Base-by-base conservation (phyloP, 2,329 filamentous ascomycete species). In the Botrytis galanthina region DNA sequence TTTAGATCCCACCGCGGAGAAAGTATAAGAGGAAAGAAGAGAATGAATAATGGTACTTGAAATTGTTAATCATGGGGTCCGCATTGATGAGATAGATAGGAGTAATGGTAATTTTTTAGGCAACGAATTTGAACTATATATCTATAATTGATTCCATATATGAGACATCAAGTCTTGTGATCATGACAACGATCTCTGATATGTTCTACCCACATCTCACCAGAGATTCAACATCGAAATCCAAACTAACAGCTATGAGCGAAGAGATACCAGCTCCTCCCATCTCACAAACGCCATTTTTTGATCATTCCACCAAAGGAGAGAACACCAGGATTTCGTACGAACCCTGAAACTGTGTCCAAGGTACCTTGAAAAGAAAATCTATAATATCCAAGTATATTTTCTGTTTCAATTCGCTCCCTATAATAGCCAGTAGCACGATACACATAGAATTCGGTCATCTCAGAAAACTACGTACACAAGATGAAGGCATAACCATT, bases 211-310 rank as follows among this genome's bases (percentile, higher is more conserved):
- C 7, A 8, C 29, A 20, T 10, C 18, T 59, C 18, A 14, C 26
- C n/a, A 18, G 14, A 5, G 3, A 7, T 7, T n/a, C 0, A 29
- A 0, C 12, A 29, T 16, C 1, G 0, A 3, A 29, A 54, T 8
- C 5, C 12, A 14, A 54, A 54, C 12, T 3, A 8, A 54, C 26
- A 14, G 2, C 51, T 3, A 54, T n/a, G 3, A 29, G 5, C 16
- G 3, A 59, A 59, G 3, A 5, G 2, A 35, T 2, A 18, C 0
- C 0, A 59, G 29, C 18, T 35, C 10, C 57, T 9, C 3, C 7
- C 0, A 35, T 10, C 7, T 3, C 29, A 59, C 8, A 22, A 20
- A 59, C 0, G 35, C 18, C 0, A 35, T 18, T 2, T 1, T 12
- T 22, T 9, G 16, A 35, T 4, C 7, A 35, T 9, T 35, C 10